Base-by-base conservation (phyloP, 148 eudicot genomes). In the Rhododendron simsii region DNA sequence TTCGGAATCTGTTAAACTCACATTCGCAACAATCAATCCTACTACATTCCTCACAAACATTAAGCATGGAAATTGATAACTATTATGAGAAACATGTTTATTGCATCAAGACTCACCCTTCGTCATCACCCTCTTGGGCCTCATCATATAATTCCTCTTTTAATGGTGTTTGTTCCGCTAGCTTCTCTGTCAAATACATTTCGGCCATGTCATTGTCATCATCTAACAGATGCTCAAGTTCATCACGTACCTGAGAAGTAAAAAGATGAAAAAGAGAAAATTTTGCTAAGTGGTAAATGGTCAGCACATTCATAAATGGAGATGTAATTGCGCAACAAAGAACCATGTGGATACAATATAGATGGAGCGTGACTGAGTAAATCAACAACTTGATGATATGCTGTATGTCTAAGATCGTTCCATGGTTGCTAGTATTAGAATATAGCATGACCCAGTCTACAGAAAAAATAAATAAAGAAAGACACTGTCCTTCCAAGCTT, bases 151-250 rank as follows among this genome's bases (percentile, higher is more conserved):
- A 20, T 71, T 89, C 92, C 50, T 84, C 87, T 78, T 87, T 81
- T 82, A 78, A 37, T 48, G 87, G 78, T 67, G 85, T 84, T 10
- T 44, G 83, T 63, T 90, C 92, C 79, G 35, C 61, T 35, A 82
- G 86, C 91, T 93, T 93, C 78, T 89, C 93, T 1, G 94, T 92
- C 84, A 94, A 82, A 81, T 94, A 94, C 94, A 94, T 92, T 86
- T 92, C 96, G 10, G 91, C 91, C 96, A 94, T 92, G 84, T 94
- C 96, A 78, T 92, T 87, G 85, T 92, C 95, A 39, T 93, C 95
- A 84, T 94, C 96, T 18, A 94, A 88, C 82, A 94, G 85, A 80
- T 94, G 93, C 89, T 94, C 96, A 55, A 94, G 89, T 81, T 92
- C 93, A 87, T 94, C 94, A 71, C 93, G 90, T 71, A 93, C 91